Conservation (phyloP, 2,329 filamentous ascomycete genomes). For the Neophaeococcomyces mojaviensis region DNA sequence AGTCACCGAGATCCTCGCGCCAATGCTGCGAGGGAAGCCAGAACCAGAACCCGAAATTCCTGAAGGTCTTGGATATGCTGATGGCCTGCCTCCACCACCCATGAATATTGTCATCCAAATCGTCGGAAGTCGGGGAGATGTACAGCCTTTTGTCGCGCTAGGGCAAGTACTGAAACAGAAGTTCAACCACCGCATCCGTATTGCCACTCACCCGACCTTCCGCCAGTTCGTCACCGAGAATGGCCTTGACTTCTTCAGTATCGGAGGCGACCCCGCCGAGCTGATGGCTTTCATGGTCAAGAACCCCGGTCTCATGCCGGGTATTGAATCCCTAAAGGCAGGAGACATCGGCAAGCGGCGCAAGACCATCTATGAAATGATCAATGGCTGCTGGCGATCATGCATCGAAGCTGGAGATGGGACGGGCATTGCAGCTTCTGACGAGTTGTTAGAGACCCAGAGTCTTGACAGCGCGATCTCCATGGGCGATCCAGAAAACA, state of each 20-base stretch:
- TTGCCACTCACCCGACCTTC: constrained; percentile 67
- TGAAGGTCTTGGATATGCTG: constrained; percentile 61
- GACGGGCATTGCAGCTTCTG: constrained; percentile 41
- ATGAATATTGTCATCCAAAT: constrained; percentile 69
- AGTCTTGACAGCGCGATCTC: constrained; percentile 29
- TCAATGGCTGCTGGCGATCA: constrained; percentile 80
- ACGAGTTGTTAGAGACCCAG: constrained; percentile 44
- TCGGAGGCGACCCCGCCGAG: constrained; percentile 67
- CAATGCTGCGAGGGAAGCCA: constrained; percentile 45
- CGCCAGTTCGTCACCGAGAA: constrained; percentile 61
- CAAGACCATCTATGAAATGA: constrained; percentile 66
- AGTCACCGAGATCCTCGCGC: constrained; percentile 59
- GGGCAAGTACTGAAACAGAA: constrained; percentile 57
- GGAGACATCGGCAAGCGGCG: constrained; percentile 71
- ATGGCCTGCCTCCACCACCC: constrained; percentile 49
- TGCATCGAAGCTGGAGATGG: constrained; percentile 75
- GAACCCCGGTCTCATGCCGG: constrained; percentile 77
- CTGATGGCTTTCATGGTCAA: constrained; percentile 90
- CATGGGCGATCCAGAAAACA: constrained; percentile 33
- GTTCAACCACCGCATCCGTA: constrained; percentile 63
- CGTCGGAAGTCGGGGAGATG: constrained; percentile 66
- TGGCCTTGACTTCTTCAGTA: constrained; percentile 66
- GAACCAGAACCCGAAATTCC: constrained; percentile 58
- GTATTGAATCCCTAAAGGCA: constrained; percentile 65
- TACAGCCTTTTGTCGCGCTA: constrained; percentile 67